Evolutionary conservation across 2,329 filamentous ascomycete species (phyloP).

Genomic region (Penicillium olsonii): DNA sequence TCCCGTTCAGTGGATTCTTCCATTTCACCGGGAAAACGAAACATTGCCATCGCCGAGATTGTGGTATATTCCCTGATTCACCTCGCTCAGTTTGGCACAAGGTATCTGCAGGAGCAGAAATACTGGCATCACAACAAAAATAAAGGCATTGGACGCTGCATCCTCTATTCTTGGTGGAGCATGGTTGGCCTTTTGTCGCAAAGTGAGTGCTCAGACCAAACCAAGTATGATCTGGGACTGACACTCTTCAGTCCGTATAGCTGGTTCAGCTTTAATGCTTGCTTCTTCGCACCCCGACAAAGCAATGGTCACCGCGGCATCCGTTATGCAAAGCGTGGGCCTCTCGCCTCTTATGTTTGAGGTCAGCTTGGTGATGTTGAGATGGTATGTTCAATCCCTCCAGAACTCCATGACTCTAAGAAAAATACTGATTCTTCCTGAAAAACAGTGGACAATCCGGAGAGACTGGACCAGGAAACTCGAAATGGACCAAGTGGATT

Average conservation of each 20-base stretch:
- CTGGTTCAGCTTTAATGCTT: conserved; percentile 25
- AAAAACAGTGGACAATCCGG: conserved; percentile 28
- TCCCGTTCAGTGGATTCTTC: neutral
- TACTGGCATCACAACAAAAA: conserved; percentile 31
- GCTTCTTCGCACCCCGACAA: conserved; percentile 15
- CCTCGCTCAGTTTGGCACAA: conserved; percentile 20
- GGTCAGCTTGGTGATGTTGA: conserved; percentile 29
- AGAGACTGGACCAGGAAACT: conserved; percentile 27
- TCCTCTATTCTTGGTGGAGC: conserved; percentile 30
- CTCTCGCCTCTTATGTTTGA: conserved; percentile 34
- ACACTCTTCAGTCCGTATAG: conserved; percentile 26
- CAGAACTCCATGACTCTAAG: neutral
- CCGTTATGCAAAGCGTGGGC: conserved; percentile 25
- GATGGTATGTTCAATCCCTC: conserved; percentile 19
- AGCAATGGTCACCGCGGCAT: conserved; percentile 21
- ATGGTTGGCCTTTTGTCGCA: conserved; percentile 29
- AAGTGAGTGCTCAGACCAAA: conserved; percentile 16
- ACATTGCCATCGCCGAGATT: conserved; percentile 29
- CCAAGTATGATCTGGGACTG: neutral
- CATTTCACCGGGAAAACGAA: conserved; percentile 8
- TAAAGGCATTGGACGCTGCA: conserved; percentile 17
- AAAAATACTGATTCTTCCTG: neutral
- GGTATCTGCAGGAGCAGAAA: conserved; percentile 28
- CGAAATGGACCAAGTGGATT: conserved; percentile 22
- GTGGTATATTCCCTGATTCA: conserved; percentile 26